Evolutionary conservation across 1,284 basidiomycete genomes (phyloP).

Genomic region (Sanghuangporus baumii): DNA sequence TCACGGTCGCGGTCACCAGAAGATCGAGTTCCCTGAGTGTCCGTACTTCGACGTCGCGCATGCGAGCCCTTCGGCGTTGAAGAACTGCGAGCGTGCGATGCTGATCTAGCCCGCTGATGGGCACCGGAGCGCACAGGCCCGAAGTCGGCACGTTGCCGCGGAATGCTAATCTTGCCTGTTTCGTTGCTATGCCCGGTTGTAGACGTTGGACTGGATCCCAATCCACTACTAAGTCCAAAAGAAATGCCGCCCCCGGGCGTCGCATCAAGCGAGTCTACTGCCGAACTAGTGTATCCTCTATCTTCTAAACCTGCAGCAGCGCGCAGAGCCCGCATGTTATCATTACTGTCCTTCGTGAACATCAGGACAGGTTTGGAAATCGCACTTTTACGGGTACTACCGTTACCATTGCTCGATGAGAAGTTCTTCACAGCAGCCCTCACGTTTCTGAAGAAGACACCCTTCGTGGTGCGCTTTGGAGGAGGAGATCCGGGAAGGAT

Average conservation of each 20-base stretch:
- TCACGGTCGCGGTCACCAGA: conserved; percentile 5
- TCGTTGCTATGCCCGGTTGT: conserved; percentile 13
- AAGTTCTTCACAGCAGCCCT: conserved; percentile 8
- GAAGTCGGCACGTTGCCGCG: conserved; percentile 7
- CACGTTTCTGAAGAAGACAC: conserved; percentile 11
- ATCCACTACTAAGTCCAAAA: conserved; percentile 11
- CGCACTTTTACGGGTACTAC: background rate
- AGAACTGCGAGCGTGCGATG: background rate
- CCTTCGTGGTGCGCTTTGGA: conserved; percentile 7
- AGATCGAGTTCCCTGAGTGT: conserved; percentile 4
- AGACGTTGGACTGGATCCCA: conserved; percentile 11
- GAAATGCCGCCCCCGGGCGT: conserved; percentile 5
- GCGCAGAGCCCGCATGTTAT: conserved; percentile 7
- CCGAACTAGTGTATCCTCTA: background rate
- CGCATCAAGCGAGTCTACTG: background rate
- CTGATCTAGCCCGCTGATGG: background rate
- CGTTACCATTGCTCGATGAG: background rate
- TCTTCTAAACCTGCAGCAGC: conserved; percentile 3
- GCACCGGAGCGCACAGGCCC: background rate
- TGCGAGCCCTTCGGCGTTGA: background rate
- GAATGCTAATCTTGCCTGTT: conserved; percentile 7
- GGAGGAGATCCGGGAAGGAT: conserved; percentile 8
- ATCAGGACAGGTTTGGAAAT: conserved; percentile 13
- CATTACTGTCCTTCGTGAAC: conserved; percentile 12
- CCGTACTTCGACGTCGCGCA: conserved; percentile 3